phyloP scores from a whole-genome alignment of 2,329 filamentous ascomycete genomes.

The Epichloe baconii region DNA sequence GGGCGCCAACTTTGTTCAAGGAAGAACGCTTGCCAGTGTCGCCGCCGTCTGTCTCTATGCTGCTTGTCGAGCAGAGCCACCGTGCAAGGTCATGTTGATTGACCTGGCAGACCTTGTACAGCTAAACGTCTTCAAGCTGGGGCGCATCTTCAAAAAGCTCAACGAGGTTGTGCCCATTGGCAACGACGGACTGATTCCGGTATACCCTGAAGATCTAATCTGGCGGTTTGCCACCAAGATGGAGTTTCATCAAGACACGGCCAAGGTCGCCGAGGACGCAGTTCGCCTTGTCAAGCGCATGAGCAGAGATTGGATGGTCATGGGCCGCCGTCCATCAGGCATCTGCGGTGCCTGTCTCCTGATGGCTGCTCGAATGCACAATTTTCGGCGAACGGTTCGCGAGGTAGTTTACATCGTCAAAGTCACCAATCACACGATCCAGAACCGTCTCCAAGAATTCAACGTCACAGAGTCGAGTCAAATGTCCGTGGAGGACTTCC shows the following conservation, averaged over 20 bases:
- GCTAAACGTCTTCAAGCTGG: slow-evolving; percentile 86
- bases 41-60: slow-evolving; percentile 86
- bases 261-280: slow-evolving; percentile 78
- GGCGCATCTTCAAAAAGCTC: slow-evolving; percentile 77
- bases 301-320: slow-evolving; percentile 95
- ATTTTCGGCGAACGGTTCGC: slow-evolving; percentile 81
- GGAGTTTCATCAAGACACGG: slow-evolving; percentile 73
- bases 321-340: slow-evolving; percentile 83
- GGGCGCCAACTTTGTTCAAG: slow-evolving; percentile 68
- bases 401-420: slow-evolving; percentile 99
- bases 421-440: slow-evolving; percentile 85
- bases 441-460: slow-evolving; percentile 85
- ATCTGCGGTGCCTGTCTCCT: slow-evolving; percentile 91
- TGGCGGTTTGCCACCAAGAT: slow-evolving; percentile 83
- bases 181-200: slow-evolving; percentile 50
- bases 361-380: slow-evolving; percentile 94
- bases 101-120: slow-evolving; percentile 76
- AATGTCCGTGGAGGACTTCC: slow-evolving; percentile 79
- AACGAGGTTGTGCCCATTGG: slow-evolving; percentile 59
- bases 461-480: slow-evolving; percentile 72
- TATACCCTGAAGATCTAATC: slow-evolving; percentile 82
- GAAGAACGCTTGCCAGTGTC: slow-evolving; percentile 72
- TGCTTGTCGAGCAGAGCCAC: slow-evolving; percentile 65
- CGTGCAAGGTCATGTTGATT: slow-evolving; percentile 84
- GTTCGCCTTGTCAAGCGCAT: slow-evolving; percentile 80